phyloP scores from a whole-genome alignment of 768 basidiomycete species.

The Tricholoma flavovirens region DNA sequence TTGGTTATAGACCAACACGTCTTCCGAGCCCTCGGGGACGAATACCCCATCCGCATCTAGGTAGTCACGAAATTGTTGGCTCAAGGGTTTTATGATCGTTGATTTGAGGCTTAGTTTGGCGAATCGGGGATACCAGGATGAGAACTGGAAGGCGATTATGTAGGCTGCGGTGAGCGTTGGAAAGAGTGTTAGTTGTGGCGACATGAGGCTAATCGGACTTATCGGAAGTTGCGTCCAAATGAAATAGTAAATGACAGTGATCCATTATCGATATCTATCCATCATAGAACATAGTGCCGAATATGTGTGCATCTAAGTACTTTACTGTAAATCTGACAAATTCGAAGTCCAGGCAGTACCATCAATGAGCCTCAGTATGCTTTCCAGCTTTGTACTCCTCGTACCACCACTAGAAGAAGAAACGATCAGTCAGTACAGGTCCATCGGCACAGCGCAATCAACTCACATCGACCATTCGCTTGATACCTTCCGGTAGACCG shows the following conservation, averaged over 20 bases:
- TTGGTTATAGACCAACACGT: constrained; percentile 44
- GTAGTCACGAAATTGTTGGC: constrained; percentile 59
- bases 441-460: background rate
- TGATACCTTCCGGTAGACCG: constrained; percentile 83
- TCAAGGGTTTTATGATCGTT: constrained; percentile 66
- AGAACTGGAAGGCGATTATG: constrained; percentile 74
- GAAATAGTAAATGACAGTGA: no score
- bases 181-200: constrained; percentile 31
- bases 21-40: constrained; percentile 76
- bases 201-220: no score
- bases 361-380: constrained; percentile 35
- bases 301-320: background rate
- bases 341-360: background rate
- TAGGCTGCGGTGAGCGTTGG: constrained; percentile 46
- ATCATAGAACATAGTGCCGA: background rate
- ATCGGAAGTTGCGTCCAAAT: no score
- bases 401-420: constrained; percentile 43
- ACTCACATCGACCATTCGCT: constrained; percentile 68
- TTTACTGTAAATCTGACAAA: background rate
- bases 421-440: background rate
- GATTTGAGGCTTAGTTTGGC: constrained; percentile 61
- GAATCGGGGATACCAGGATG: constrained; percentile 79
- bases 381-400: constrained; percentile 33
- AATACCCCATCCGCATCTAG: constrained; percentile 82
- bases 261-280: no score